Evolutionary conservation across 1,139 yeast species (phyloP).

Genomic region (Taphrina flavorubra): DNA sequence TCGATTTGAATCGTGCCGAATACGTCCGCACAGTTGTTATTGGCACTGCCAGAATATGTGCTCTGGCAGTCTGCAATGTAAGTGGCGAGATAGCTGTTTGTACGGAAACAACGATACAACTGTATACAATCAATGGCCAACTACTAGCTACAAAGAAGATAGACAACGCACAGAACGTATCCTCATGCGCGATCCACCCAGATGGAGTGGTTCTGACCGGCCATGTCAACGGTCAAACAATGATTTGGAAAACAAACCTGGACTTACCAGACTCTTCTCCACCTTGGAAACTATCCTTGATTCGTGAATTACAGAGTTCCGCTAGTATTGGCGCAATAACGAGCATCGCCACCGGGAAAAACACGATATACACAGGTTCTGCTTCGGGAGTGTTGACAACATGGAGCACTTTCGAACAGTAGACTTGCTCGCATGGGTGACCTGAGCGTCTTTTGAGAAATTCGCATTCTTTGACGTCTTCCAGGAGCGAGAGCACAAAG

Average conservation of each 20-base stretch:
- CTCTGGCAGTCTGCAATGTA: conserved; percentile 46
- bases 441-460: neutral
- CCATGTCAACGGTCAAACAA: conserved; percentile 2
- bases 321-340: neutral
- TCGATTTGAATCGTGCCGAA: conserved; percentile 48
- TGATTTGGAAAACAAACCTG: neutral
- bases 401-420: conserved; percentile 1
- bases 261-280: neutral
- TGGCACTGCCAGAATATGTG: conserved; percentile 25
- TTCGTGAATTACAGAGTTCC: neutral
- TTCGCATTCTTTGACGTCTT: no score
- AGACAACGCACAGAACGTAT: neutral
- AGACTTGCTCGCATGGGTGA: neutral
- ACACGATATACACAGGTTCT: conserved; percentile 1
- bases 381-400: neutral
- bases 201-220: conserved; percentile 7
- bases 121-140: conserved; percentile 24
- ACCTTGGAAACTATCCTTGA: neutral
- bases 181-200: neutral
- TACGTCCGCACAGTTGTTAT: conserved; percentile 45
- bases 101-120: neutral
- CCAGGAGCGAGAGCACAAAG: no score
- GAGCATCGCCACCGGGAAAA: neutral
- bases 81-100: conserved; percentile 47
- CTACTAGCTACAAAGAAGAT: neutral